Percentiles rank a stretch among this genome's conserved stretches.
phyloP scores from a whole-genome alignment of 768 basidiomycete species.

The Tylopilus felleus region DNA sequence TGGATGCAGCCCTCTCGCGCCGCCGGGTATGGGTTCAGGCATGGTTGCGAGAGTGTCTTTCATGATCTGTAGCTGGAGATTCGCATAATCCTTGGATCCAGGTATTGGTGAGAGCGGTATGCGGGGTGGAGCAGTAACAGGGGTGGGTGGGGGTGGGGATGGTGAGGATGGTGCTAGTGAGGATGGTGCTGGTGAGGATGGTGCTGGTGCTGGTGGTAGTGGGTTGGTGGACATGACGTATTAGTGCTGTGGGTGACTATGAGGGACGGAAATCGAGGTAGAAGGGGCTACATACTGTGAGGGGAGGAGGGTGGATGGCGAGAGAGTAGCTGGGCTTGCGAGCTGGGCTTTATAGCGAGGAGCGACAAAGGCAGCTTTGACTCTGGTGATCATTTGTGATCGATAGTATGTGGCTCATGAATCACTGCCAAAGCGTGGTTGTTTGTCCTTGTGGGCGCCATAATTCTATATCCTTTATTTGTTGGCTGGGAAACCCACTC shows the following conservation, averaged over 20 bases:
- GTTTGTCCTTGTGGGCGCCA: conserved; percentile 47
- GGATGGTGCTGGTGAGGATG: too few relatives aligned
- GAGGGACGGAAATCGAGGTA: background rate
- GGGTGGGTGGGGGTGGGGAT: conserved; percentile 15
- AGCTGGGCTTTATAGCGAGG: conserved; percentile 24
- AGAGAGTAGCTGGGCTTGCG: background rate
- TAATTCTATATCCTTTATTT: conserved; percentile 28
- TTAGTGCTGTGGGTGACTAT: conserved; percentile 3
- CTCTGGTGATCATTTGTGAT: conserved; percentile 30
- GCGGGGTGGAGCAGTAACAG: background rate
- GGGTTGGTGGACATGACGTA: conserved; percentile 16
- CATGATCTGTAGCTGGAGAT: conserved; percentile 19
- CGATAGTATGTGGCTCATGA: conserved; percentile 26
- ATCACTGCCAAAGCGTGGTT: conserved; percentile 34
- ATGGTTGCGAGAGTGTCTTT: conserved; percentile 15
- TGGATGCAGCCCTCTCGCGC: background rate
- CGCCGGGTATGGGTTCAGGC: conserved; percentile 16
- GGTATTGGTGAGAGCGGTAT: conserved; percentile 12
- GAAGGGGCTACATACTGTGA: conserved; percentile 2
- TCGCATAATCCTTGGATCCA: conserved; percentile 17
- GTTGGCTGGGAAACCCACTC: conserved; percentile 26
- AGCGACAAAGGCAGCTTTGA: conserved; percentile 28
- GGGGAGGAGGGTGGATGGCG: background rate
- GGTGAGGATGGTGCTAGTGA: too few relatives aligned
- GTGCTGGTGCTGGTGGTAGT: too few relatives aligned